A percentile compares a stretch with the other conserved stretches of the same genome.
Evolutionary conservation across 1,284 basidiomycete species (phyloP).

Genomic region (Naganishia sp.): DNA sequence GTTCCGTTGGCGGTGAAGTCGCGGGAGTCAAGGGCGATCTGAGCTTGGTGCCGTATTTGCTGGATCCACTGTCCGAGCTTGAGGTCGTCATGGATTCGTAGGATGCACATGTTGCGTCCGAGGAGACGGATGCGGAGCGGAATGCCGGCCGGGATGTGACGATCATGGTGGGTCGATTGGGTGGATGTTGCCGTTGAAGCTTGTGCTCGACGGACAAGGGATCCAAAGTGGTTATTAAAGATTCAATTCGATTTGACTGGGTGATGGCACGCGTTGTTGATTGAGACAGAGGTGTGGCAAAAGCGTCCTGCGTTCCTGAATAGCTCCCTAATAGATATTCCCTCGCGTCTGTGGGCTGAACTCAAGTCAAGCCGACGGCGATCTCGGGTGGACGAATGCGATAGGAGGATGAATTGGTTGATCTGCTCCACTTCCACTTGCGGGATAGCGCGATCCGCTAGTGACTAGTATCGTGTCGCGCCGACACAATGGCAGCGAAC

Average conservation of each 20-base stretch:
- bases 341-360: neutral
- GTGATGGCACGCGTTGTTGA: neutral
- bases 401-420: too few relatives aligned
- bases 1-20: conserved; percentile 18
- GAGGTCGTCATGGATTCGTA: conserved; percentile 23
- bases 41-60: neutral
- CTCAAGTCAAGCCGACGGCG: neutral
- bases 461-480: neutral
- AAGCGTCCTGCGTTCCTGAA: neutral
- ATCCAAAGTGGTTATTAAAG: too few relatives aligned
- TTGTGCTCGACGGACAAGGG: neutral
- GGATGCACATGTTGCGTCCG: conserved; percentile 17
- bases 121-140: conserved; percentile 21
- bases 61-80: conserved; percentile 14
- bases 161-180: conserved; percentile 1
- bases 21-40: conserved; percentile 9
- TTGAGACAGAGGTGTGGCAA: neutral
- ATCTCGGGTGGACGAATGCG: too few relatives aligned
- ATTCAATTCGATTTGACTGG: neutral
- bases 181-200: neutral
- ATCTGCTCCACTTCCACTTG: conserved; percentile 1
- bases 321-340: too few relatives aligned
- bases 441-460: neutral
- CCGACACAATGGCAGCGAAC: neutral
- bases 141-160: conserved; percentile 22